Conservation (phyloP, 371 early-diverging fungal genomes). For the Zychaea mexicana region DNA sequence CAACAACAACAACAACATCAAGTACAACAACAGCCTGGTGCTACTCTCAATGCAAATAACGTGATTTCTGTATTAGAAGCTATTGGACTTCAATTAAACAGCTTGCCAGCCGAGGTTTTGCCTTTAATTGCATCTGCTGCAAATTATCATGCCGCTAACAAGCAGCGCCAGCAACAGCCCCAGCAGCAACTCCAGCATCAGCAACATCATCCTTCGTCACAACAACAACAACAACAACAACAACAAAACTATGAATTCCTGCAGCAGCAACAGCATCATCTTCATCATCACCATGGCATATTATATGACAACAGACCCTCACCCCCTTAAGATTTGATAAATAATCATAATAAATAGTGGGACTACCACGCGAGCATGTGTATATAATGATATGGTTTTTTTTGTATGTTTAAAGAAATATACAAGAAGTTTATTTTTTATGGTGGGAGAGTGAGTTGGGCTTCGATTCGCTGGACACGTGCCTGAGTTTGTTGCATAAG, state of each 20-base stretch:
- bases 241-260: background rate
- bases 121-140: slow-evolving; percentile 27
- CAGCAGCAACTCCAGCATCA: slow-evolving; percentile 4
- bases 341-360: too few relatives aligned
- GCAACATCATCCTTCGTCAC: background rate
- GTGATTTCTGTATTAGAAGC: slow-evolving; percentile 20
- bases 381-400: background rate
- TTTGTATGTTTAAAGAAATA: background rate
- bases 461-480: slow-evolving; percentile 51
- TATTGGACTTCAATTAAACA: slow-evolving; percentile 24
- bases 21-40: background rate
- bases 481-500: slow-evolving; percentile 49
- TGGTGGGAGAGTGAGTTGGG: background rate
- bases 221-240: slow-evolving; percentile 11
- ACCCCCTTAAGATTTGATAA: background rate
- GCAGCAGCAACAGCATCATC: background rate
- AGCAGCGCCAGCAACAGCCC: slow-evolving; percentile 19
- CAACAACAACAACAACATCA: slow-evolving; percentile 1
- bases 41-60: slow-evolving; percentile 1
- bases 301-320: slow-evolving; percentile 1
- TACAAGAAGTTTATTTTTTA: background rate
- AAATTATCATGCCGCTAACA: slow-evolving; percentile 23
- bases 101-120: slow-evolving; percentile 23
- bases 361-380: too few relatives aligned
- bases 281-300: background rate